Conservation (phyloP, 2,329 filamentous ascomycete genomes). For the Orbilia ellipsospora region DNA sequence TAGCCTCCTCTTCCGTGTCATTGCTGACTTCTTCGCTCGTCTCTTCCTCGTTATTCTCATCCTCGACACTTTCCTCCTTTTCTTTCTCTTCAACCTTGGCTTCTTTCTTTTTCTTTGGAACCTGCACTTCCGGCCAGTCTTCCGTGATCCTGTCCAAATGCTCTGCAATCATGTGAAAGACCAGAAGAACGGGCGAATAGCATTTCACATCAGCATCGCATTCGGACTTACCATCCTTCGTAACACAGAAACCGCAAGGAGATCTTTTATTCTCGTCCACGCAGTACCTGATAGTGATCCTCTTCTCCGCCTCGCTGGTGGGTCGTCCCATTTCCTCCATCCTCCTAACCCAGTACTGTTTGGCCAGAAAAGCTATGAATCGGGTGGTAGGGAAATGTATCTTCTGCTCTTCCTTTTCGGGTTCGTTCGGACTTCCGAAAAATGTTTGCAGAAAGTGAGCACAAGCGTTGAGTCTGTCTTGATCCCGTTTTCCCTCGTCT, state of each 20-base stretch:
- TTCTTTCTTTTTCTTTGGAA: background rate
- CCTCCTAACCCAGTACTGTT: constrained; percentile 16
- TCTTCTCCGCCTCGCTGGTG: background rate
- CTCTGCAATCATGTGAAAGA: constrained; percentile 39
- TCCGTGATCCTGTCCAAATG: constrained; percentile 20
- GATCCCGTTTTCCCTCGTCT: constrained; percentile 6
- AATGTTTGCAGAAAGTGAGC: constrained; percentile 27
- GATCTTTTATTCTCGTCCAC: constrained; percentile 32
- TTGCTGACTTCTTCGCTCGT: too few species aligned
- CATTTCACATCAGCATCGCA: background rate
- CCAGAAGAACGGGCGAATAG: constrained; percentile 37
- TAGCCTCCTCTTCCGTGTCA: too few species aligned
- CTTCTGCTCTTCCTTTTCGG: background rate
- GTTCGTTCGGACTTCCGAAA: constrained; percentile 25
- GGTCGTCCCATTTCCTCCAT: constrained; percentile 25
- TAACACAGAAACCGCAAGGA: constrained; percentile 28
- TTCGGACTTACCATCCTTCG: background rate
- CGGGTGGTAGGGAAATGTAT: constrained; percentile 28
- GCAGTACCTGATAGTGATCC: background rate
- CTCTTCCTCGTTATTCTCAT: background rate
- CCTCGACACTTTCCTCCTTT: background rate
- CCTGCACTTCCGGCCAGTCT: constrained; percentile 20
- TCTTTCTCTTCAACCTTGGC: background rate
- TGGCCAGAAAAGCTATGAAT: constrained; percentile 23
- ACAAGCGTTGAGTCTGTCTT: constrained; percentile 27